Percentiles rank a stretch among this genome's conserved stretches.
Evolutionary conservation across 1,139 yeast species (phyloP).

Genomic region (Nakaseomyces delphensis): DNA sequence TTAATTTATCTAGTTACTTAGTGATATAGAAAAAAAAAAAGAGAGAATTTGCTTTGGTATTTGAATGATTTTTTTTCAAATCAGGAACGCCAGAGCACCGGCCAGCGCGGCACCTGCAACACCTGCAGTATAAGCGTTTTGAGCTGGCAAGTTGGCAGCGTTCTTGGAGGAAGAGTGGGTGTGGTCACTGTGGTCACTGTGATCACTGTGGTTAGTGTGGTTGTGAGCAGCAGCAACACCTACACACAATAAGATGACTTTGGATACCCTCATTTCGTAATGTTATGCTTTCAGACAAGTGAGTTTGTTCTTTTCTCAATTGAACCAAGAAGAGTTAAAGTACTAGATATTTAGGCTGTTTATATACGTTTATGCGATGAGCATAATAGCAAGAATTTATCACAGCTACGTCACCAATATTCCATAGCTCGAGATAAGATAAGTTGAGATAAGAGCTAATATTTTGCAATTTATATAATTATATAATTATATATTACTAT

Average conservation of each 20-base stretch:
- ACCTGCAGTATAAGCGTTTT: slow-evolving; percentile 14
- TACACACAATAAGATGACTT: slow-evolving; percentile 18
- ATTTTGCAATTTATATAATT: no score
- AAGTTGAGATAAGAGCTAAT: no score
- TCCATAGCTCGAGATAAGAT: no score
- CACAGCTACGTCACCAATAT: no score
- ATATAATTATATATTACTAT: no score
- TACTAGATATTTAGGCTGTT: no score
- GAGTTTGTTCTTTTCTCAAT: background rate
- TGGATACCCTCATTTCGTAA: slow-evolving; percentile 19
- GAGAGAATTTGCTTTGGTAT: no score
- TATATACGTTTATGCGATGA: no score
- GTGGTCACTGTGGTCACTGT: no score
- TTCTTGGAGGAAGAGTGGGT: slow-evolving; percentile 13
- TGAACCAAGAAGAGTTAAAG: no score
- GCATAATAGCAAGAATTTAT: no score
- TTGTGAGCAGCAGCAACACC: slow-evolving; percentile 11
- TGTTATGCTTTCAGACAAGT: background rate
- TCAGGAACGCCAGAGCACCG: slow-evolving; percentile 26
- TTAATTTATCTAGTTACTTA: background rate
- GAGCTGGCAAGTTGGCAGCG: slow-evolving; percentile 9
- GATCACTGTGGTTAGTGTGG: slow-evolving; percentile 9
- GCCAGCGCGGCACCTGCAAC: slow-evolving; percentile 25
- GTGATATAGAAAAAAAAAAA: background rate
- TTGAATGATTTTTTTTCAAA: no score